Percentiles rank a stretch among this genome's conserved stretches.
Evolutionary conservation across 208 protist genomes (phyloP).

Genomic region (Wallacemonas sp.): DNA sequence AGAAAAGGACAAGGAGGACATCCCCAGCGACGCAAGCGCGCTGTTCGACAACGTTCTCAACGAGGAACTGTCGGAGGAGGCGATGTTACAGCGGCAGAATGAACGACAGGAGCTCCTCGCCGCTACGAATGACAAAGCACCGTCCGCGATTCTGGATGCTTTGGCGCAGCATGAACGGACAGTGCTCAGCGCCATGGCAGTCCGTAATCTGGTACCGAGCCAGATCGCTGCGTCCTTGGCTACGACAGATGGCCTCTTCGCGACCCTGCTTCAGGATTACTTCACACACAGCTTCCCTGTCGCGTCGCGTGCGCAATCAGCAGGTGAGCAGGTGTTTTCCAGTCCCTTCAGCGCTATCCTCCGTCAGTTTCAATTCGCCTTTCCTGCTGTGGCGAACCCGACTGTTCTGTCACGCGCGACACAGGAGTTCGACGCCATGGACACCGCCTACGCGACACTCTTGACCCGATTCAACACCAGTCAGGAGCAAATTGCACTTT

Average conservation of each 20-base stretch:
- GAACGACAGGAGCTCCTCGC: background rate
- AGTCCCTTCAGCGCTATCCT: slow-evolving; percentile 1
- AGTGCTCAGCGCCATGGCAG: background rate
- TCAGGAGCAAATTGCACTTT: background rate
- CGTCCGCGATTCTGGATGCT: background rate
- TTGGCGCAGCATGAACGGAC: background rate
- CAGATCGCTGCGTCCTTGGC: background rate
- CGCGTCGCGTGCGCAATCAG: background rate
- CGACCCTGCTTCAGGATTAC: slow-evolving; percentile 23
- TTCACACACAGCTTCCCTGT: slow-evolving; percentile 23
- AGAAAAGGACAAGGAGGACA: slow-evolving; percentile 6
- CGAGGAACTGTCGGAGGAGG: background rate
- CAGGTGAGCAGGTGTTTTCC: background rate
- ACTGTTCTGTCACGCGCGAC: background rate
- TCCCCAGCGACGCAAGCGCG: background rate
- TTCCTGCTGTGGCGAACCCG: background rate
- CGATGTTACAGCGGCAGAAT: background rate
- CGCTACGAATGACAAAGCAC: background rate
- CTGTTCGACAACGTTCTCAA: slow-evolving; percentile 8
- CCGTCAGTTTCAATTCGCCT: background rate
- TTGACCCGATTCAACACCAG: background rate
- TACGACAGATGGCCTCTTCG: slow-evolving; percentile 12
- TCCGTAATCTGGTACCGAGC: background rate
- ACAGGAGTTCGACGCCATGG: background rate
- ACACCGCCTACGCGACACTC: background rate